Base-by-base conservation (phyloP, 2,329 filamentous ascomycete species). In the Aspergillus terreus region DNA sequence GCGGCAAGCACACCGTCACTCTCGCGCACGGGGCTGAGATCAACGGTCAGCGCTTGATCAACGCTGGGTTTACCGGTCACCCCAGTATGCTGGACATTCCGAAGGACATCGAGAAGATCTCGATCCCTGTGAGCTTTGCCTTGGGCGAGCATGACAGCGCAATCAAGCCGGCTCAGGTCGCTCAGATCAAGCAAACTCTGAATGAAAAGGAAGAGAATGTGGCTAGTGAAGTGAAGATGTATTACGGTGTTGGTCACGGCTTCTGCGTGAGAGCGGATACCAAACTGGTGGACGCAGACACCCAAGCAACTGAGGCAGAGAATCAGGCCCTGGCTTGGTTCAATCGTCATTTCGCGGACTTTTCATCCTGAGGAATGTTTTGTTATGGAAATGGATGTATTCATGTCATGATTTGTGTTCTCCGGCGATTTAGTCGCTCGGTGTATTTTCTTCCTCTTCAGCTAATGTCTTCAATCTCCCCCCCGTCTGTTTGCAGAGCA, bases 1-100 rank as follows among this genome's bases (percentile, higher is more conserved):
- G 83, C 21, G 83, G 81, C 21, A 79, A 80, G 54, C 76, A 83
- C 57, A 68, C 74, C 2, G 62, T 82, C 7, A 63, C 75, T n/a
- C 73, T 85, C 3, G 70, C 75, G 10, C 71, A 74, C 14, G 70
- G 73, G 53, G 54, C 49, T 32, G 51, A 54, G 19, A 56, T 57
- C 2, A 51, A 63, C 53, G 64, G 57, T 1, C 56, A 59, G 19
- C 55, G 58, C 2, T 70, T 83, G 9, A 65, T 83, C 40, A 76
- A 82, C 56, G 78, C 72, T 6, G 78, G 63, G 6, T 82, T 82
- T 58, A 74, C 76, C 0, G 79, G 74, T 9, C 81, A 83, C 59
- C 81, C 82, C 2, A 79, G 75, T 45, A 58, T 75, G 19, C 54
- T 85, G 21, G 60, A 58, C 0, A 49, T 83, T 2, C 77, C 78